Evolutionary conservation across 2,329 filamentous ascomycete genomes (phyloP).

Genomic region (Aspergillus fumigatus): DNA sequence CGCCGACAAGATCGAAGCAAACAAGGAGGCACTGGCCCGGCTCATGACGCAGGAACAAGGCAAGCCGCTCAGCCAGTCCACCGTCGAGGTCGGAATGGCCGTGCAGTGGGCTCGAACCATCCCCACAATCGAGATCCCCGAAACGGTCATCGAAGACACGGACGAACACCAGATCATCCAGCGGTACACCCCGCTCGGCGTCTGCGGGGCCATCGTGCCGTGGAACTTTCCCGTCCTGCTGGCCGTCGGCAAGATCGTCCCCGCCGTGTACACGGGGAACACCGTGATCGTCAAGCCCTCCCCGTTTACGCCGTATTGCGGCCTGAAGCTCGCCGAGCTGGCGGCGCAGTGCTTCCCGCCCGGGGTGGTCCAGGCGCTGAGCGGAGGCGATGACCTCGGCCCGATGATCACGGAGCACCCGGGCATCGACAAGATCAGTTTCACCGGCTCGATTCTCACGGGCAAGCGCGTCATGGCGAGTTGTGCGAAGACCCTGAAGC

Average conservation of each 20-base stretch:
- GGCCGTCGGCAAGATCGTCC: constrained; percentile 48
- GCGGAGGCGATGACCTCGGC: constrained; percentile 52
- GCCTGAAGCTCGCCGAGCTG: constrained; percentile 52
- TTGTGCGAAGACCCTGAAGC: constrained; percentile 50
- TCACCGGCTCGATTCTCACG: constrained; percentile 54
- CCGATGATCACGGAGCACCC: constrained; percentile 52
- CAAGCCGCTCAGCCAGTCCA: constrained; percentile 31
- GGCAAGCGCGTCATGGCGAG: constrained; percentile 48
- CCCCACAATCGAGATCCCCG: constrained; percentile 35
- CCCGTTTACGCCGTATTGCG: constrained; percentile 48
- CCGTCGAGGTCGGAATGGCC: constrained; percentile 23
- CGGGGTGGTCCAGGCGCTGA: constrained; percentile 54
- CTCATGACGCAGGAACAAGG: constrained; percentile 42
- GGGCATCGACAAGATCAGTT: constrained; percentile 54
- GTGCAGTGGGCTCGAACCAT: constrained; percentile 20
- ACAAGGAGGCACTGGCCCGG: constrained; percentile 33
- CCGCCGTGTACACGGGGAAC: constrained; percentile 50
- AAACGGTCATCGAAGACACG: constrained; percentile 47
- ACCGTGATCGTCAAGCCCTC: constrained; percentile 54
- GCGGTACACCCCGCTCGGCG: constrained; percentile 37
- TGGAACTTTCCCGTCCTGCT: constrained; percentile 52
- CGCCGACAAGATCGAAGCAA: constrained; percentile 31
- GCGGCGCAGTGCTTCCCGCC: constrained; percentile 48
- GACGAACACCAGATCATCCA: constrained; percentile 32
- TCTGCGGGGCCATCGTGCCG: constrained; percentile 52